Conservation (phyloP, 2,329 filamentous ascomycete species). For the Boeremia exigua region DNA sequence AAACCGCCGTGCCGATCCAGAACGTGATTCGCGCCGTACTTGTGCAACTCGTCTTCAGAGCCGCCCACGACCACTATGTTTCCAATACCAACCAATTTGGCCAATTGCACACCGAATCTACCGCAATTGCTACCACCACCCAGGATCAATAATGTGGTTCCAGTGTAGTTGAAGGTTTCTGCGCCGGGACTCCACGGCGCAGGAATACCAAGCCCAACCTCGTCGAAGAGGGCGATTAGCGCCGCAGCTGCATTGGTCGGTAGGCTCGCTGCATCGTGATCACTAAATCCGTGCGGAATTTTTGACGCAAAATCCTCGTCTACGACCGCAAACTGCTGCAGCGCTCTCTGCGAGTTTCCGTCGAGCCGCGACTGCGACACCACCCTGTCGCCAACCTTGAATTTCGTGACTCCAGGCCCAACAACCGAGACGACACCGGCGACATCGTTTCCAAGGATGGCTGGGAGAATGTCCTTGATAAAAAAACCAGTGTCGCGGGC, state of each 20-base stretch:
- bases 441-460: conserved; percentile 51
- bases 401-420: conserved; percentile 59
- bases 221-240: not conserved
- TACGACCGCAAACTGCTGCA: not conserved
- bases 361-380: not conserved
- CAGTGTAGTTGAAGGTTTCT: not conserved
- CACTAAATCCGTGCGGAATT: not conserved
- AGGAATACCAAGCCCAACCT: not conserved
- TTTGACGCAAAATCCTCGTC: not conserved
- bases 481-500: conserved; percentile 48
- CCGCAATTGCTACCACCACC: conserved; percentile 1
- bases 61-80: not conserved
- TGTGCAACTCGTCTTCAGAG: not conserved
- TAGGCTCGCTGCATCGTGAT: not conserved
- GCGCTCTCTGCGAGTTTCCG: not conserved
- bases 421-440: conserved; percentile 56
- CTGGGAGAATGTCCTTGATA: conserved; percentile 41
- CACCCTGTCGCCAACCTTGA: conserved; percentile 59
- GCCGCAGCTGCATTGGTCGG: not conserved
- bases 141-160: not conserved
- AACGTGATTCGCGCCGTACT: not conserved
- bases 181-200: not conserved
- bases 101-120: not conserved
- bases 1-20: not conserved
- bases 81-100: not conserved